A percentile compares a stretch with the other conserved stretches of the same genome.
These are phyloP conservation scores for Nannizziopsis barbatae DNA, from an alignment of 2,329 filamentous ascomycete genomes.

Conservation along the genomic window DNA sequence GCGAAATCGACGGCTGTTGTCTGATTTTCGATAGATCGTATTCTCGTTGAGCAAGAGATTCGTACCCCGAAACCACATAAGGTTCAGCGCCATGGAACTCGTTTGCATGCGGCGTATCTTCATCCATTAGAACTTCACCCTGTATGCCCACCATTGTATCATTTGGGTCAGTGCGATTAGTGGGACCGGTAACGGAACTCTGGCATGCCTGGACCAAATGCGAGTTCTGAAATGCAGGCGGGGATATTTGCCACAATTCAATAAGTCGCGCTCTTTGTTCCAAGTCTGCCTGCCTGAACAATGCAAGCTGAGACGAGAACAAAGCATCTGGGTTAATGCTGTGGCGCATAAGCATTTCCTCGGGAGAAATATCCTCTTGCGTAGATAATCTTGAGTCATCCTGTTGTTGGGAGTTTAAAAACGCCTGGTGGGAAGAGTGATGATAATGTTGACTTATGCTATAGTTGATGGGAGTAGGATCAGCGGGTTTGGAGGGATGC, in stretches of 20 bases:
- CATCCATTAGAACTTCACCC: slow-evolving; percentile 1
- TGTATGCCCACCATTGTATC: neutral
- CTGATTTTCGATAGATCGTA: slow-evolving; percentile 36
- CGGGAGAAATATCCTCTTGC: slow-evolving; percentile 35
- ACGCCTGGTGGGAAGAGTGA: slow-evolving; percentile 58
- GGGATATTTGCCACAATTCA: slow-evolving; percentile 75
- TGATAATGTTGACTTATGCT: slow-evolving; percentile 73
- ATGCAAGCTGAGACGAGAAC: slow-evolving; percentile 61
- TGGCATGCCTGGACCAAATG: slow-evolving; percentile 18
- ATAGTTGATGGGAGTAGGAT: slow-evolving; percentile 51
- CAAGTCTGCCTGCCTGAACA: slow-evolving; percentile 64
- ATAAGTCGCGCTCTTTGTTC: slow-evolving; percentile 64
- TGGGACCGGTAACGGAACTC: neutral
- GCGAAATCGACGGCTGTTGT: neutral
- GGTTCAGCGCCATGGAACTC: slow-evolving; percentile 52
- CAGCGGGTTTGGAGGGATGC: slow-evolving; percentile 15
- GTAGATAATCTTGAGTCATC: slow-evolving; percentile 21
- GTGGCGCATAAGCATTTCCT: slow-evolving; percentile 51
- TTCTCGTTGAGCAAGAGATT: slow-evolving; percentile 54
- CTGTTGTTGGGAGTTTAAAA: slow-evolving; percentile 29
- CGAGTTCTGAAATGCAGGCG: slow-evolving; percentile 50
- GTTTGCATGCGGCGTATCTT: slow-evolving; percentile 7
- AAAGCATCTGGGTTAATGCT: slow-evolving; percentile 60
- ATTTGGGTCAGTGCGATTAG: neutral
- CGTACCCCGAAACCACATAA: slow-evolving; percentile 76